These are phyloP conservation scores for Cyclotella baltica DNA, from an alignment of 108 stramenopile genomes.

Conservation along the genomic window DNA sequence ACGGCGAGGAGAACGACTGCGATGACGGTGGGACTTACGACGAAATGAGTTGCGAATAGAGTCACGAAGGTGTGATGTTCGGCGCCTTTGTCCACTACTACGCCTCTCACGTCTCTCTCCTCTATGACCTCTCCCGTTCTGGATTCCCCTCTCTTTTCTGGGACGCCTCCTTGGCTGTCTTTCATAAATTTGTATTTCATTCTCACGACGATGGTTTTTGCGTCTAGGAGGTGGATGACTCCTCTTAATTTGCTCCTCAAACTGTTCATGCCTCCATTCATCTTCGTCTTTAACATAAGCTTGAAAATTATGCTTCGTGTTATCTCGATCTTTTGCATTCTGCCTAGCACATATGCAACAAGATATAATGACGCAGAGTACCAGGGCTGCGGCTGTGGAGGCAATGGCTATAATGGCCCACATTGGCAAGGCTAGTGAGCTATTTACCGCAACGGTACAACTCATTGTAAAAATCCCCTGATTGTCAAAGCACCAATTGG, in stretches of 20 bases:
- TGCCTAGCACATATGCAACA: background rate
- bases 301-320: slow-evolving; percentile 1
- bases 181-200: background rate
- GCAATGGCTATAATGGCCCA: slow-evolving; percentile 7
- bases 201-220: background rate
- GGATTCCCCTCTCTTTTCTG: too few species aligned
- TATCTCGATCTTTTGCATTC: background rate
- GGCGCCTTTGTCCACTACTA: too few species aligned
- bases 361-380: background rate
- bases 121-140: too few species aligned
- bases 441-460: background rate
- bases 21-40: too few species aligned
- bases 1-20: too few species aligned
- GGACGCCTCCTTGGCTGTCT: background rate
- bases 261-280: background rate
- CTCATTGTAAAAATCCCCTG: background rate
- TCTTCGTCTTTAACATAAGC: background rate
- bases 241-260: background rate
- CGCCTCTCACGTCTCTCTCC: too few species aligned
- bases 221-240: background rate
- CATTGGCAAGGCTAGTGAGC: background rate
- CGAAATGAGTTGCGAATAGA: too few species aligned
- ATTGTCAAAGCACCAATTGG: background rate
- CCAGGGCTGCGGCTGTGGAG: background rate
- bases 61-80: too few species aligned